Evolutionary conservation across 352 stramenopile species (phyloP).

Genomic region (Phytophthora pisi): DNA sequence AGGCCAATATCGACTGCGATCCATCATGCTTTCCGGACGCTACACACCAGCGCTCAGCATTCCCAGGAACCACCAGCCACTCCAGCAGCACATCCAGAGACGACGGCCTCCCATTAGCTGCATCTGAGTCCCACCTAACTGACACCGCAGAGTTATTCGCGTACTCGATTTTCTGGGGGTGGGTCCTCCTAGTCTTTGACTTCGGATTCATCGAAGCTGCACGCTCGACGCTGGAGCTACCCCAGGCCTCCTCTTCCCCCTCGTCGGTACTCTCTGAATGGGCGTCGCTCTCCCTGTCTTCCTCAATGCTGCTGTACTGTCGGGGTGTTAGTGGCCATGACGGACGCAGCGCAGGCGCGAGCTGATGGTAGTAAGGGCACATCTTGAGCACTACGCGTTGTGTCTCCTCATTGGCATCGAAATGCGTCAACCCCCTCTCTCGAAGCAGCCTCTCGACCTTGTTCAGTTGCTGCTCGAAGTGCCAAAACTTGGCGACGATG

Average conservation of each 20-base stretch:
- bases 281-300: not conserved
- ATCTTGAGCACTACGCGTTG: conserved; percentile 11
- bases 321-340: not conserved
- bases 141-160: not conserved
- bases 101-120: conserved; percentile 10
- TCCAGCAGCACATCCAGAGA: conserved; percentile 36
- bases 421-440: not conserved
- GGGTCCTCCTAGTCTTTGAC: not conserved
- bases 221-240: not conserved
- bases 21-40: conserved; percentile 10
- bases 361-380: conserved; percentile 12
- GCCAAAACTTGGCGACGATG: conserved; percentile 7
- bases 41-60: conserved; percentile 32
- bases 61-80: conserved; percentile 39
- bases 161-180: not conserved
- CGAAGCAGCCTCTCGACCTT: conserved; percentile 15
- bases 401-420: not conserved
- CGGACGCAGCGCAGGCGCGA: conserved; percentile 6
- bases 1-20: not conserved
- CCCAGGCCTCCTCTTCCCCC: not conserved
- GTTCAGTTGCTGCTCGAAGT: conserved; percentile 6
- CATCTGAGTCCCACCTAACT: conserved; percentile 12
- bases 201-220: not conserved
- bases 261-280: not conserved
- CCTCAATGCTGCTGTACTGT: not conserved